Evolutionary conservation across 805 yeast genomes (phyloP).

Genomic region (Candida endomychidarum): DNA sequence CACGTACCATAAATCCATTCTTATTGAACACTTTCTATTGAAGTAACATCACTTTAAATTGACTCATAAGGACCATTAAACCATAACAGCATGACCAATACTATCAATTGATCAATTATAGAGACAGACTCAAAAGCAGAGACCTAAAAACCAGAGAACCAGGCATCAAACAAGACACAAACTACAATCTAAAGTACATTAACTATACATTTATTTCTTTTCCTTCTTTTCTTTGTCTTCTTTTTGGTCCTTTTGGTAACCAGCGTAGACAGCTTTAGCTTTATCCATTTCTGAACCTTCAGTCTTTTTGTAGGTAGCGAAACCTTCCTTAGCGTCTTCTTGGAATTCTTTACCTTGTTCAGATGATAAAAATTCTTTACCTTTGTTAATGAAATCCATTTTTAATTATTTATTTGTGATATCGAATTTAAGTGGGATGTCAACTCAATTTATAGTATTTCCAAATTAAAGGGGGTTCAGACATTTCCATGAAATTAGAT

Average conservation of each 20-base stretch:
- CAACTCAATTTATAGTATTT: conserved; percentile 1
- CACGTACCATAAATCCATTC: no score
- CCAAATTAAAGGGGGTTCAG: neutral
- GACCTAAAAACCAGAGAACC: no score
- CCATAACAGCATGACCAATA: no score
- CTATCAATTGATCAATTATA: no score
- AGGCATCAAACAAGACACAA: no score
- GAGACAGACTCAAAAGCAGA: no score
- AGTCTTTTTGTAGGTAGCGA: conserved; percentile 29
- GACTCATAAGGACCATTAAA: no score
- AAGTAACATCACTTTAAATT: no score
- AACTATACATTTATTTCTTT: conserved; percentile 10
- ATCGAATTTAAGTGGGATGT: neutral
- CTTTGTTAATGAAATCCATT: conserved; percentile 32
- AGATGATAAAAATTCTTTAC: conserved; percentile 26
- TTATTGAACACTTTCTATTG: no score
- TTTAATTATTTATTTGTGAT: conserved; percentile 4
- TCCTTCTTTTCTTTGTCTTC: conserved; percentile 19
- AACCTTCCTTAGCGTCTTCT: conserved; percentile 38
- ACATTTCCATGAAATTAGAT: conserved; percentile 1
- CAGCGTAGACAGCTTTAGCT: conserved; percentile 37
- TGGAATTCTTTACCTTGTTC: conserved; percentile 25
- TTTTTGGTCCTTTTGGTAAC: conserved; percentile 25
- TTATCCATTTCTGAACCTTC: conserved; percentile 30
- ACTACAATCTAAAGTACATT: neutral